Base-by-base conservation (phyloP, 1,284 basidiomycete genomes). In the Mycosarcoma mackinlayi region DNA sequence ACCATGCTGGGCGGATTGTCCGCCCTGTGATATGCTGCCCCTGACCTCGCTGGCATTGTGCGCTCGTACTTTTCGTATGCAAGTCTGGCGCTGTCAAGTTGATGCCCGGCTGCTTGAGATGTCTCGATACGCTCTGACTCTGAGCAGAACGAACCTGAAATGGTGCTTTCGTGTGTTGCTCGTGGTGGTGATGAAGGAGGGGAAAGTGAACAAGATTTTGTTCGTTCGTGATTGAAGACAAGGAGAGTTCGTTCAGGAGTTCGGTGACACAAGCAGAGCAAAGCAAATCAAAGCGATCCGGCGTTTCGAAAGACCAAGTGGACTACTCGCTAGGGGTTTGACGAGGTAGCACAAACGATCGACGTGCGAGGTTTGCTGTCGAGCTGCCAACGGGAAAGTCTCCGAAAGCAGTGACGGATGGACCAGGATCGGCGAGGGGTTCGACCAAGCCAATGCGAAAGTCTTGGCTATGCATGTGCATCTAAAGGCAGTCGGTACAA, bases 11-110 rank as follows among this genome's bases (percentile, higher is more conserved):
- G 40, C 21, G 57, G 64, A 16, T 60, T 67, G 19, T 69, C 47
- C 3, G 66, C 60, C 35, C 66, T 24, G n/a, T 69, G 66, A n/a
- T 69, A 69, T 46, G 50, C 65, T 27, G 51, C 46, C 13, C 50
- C 34, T 39, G 59, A 63, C n/a, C 55, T 49, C 16, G n/a, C 37
- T 4, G 55, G 34, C 66, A 69, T 68, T 41, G 45, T 35, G 45
- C 14, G 30, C 47, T 23, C 30, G 18, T 13, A 33, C 9, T 14
- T 31, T 27, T 9, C 2, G 10, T 9, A 19, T 27, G 40, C 7
- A 8, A 18, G 41, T 44, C 28, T 37, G 18, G 41, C 23, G 16
- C 19, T 14, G 23, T n/a, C n/a, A n/a, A n/a, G 8, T 27, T 13
- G 33, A 30, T 10, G n/a, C n/a, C n/a, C n/a, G n/a, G n/a, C n/a